Evolutionary conservation across 352 stramenopile genomes (phyloP), one percentile per base, ranked within the genome.

Genomic region (Globisporangium barbulae): DNA sequence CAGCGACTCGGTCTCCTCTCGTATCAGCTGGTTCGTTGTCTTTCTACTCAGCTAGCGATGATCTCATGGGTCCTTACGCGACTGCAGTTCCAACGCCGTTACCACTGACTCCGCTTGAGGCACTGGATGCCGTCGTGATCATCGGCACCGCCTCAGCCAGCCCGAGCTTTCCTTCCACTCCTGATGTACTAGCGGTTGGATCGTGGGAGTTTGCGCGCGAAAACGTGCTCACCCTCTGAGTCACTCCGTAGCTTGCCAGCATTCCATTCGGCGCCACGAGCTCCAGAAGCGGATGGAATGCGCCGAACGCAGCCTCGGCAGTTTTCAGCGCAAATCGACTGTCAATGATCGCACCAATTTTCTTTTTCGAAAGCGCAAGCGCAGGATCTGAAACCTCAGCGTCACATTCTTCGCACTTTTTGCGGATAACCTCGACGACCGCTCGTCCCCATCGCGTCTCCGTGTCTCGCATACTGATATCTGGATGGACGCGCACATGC

Each of bases 201-300:
- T 45, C 53, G 22, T 52, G 35, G 8, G 49, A 65, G 22, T 15
- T 17, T 9, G 21, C 49, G 1, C 59, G 25, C 10, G 49, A 57
- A 13, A 65, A 58, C 4, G 21, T 28, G 6, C 33, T 59, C 19
- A 35, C 19, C 19, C 28, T 48, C 9, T 35, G 58, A 1, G n/a
- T 41, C 35, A 39, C 13, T n/a, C 64, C 57, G 2, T 69, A 56
- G 47, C 57, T 71, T 2, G 68, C 67, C 1, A 83, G 48, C 37
- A 79, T 69, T 0, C 80, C 80, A 17, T 89, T 89, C 1, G 80
- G 69, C 17, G 87, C 71, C 28, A 89, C 63, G 10, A 89, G 71
- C 59, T 86, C 78, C 3, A 89, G 52, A 1, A 89, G 63, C 4
- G 74, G 59, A 4, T 70, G 69, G 53, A 88, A 88, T 0, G 70